Percentiles rank a stretch among this genome's conserved stretches.
These are phyloP conservation scores for Calocybe indica DNA, from an alignment of 768 basidiomycete genomes.

Conservation along the genomic window DNA sequence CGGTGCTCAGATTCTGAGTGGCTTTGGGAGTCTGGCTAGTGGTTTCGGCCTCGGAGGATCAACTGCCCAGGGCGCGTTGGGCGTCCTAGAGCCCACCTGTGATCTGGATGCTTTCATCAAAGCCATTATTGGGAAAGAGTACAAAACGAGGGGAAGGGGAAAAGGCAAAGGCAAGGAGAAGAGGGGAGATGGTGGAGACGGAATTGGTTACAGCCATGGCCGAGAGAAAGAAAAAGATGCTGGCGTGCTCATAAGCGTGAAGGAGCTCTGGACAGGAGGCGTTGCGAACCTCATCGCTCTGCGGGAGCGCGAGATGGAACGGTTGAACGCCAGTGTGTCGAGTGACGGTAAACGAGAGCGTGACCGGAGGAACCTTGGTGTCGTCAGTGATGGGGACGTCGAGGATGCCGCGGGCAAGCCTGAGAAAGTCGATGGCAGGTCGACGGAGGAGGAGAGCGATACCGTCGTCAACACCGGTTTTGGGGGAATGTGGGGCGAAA, in stretches of 20 bases:
- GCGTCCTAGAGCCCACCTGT: slow-evolving; percentile 38
- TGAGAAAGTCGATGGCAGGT: slow-evolving; percentile 8
- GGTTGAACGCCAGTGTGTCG: slow-evolving; percentile 5
- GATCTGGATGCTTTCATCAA: slow-evolving; percentile 51
- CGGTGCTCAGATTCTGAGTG: slow-evolving; percentile 32
- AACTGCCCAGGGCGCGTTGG: slow-evolving; percentile 23
- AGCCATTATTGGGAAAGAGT: slow-evolving; percentile 31
- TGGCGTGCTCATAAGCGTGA: slow-evolving; percentile 29
- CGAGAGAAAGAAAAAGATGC: slow-evolving; percentile 16
- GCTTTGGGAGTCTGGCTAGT: slow-evolving; percentile 33
- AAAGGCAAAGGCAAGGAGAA: not conserved
- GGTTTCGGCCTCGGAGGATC: slow-evolving; percentile 31
- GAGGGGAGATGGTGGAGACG: slow-evolving; percentile 7
- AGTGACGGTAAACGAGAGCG: slow-evolving; percentile 9
- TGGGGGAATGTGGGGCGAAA: slow-evolving; percentile 36
- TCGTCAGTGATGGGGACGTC: slow-evolving; percentile 36
- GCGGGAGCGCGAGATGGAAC: slow-evolving; percentile 21
- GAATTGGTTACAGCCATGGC: not conserved
- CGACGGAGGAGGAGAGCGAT: slow-evolving; percentile 44
- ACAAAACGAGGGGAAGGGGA: no score
- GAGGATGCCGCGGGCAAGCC: slow-evolving; percentile 14
- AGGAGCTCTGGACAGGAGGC: slow-evolving; percentile 40
- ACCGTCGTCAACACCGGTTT: slow-evolving; percentile 15
- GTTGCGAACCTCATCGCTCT: slow-evolving; percentile 28
- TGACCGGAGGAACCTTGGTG: slow-evolving; percentile 15